Percentiles rank a stretch among this genome's conserved stretches.
These are phyloP conservation scores for Xerocomus potaroensis DNA, from an alignment of 768 basidiomycete genomes.

Conservation along the genomic window DNA sequence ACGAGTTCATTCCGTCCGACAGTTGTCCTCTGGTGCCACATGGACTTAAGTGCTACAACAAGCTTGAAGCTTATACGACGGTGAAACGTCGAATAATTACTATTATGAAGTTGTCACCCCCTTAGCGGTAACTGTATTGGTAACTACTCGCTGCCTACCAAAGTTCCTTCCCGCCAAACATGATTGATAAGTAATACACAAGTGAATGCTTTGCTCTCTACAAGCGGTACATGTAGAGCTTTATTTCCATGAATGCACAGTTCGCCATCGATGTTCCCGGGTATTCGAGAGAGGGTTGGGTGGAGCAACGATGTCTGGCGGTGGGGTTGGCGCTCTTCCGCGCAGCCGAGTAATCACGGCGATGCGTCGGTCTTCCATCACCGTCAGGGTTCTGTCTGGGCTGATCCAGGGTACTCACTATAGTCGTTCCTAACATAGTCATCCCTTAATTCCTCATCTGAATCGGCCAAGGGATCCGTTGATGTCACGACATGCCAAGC, in stretches of 20 bases:
- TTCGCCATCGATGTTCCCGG: constrained; percentile 36
- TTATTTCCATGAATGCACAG: constrained; percentile 35
- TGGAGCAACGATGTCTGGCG: constrained; percentile 20
- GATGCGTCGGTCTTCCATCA: constrained; percentile 44
- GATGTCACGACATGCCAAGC: constrained; percentile 66
- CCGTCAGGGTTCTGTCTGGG: background rate
- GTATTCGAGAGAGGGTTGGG: constrained; percentile 14
- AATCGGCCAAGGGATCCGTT: constrained; percentile 64
- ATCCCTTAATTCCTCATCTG: constrained; percentile 67
- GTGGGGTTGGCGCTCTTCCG: constrained; percentile 47
- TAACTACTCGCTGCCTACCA: background rate
- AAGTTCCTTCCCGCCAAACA: background rate
- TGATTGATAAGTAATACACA: background rate
- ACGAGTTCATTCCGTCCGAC: too few species aligned
- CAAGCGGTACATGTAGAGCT: background rate
- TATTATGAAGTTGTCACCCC: too few species aligned
- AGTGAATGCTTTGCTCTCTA: background rate
- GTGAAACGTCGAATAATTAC: too few species aligned
- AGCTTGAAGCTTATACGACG: too few species aligned
- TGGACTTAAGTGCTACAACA: too few species aligned
- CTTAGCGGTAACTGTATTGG: too few species aligned
- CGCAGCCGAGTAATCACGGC: constrained; percentile 50
- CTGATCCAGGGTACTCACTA: constrained; percentile 38
- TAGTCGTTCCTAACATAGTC: constrained; percentile 63
- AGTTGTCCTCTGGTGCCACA: too few species aligned